Evolutionary conservation across 805 yeast genomes (phyloP).

Genomic region (Candida saitoana): DNA sequence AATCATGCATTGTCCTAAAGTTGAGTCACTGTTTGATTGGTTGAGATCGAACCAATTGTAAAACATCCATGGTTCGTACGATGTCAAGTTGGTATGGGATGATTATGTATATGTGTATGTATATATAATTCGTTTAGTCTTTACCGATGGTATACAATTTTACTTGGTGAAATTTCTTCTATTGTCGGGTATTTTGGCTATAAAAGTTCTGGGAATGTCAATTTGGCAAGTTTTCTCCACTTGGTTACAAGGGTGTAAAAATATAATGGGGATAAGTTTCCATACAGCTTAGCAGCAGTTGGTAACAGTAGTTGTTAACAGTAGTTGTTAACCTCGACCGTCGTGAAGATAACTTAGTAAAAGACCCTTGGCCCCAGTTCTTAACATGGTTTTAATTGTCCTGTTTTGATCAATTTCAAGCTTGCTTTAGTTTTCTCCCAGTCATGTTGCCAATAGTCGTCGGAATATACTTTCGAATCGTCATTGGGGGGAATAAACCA

Average conservation of each 20-base stretch:
- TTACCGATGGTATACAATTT: too few species aligned
- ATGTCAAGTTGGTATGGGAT: too few species aligned
- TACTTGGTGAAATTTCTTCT: too few species aligned
- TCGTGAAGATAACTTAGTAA: background rate
- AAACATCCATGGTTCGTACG: too few species aligned
- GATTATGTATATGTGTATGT: too few species aligned
- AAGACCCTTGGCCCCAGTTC: background rate
- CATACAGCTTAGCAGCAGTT: too few species aligned
- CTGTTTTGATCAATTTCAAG: slow-evolving; percentile 11
- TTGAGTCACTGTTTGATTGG: background rate
- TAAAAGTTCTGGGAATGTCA: background rate
- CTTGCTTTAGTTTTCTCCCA: slow-evolving; percentile 40
- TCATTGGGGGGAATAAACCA: slow-evolving; percentile 65
- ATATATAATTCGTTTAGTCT: too few species aligned
- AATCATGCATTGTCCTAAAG: background rate
- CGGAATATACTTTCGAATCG: slow-evolving; percentile 37
- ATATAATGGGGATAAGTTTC: background rate
- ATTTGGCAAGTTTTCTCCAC: background rate
- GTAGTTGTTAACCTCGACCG: background rate
- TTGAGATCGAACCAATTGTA: background rate
- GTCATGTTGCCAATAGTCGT: slow-evolving; percentile 52
- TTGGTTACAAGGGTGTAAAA: background rate
- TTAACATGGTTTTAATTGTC: slow-evolving; percentile 1
- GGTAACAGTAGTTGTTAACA: too few species aligned
- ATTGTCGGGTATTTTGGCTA: background rate